Conservation (phyloP, 1,139 yeast species). For the Geotrichum klebahnii region DNA sequence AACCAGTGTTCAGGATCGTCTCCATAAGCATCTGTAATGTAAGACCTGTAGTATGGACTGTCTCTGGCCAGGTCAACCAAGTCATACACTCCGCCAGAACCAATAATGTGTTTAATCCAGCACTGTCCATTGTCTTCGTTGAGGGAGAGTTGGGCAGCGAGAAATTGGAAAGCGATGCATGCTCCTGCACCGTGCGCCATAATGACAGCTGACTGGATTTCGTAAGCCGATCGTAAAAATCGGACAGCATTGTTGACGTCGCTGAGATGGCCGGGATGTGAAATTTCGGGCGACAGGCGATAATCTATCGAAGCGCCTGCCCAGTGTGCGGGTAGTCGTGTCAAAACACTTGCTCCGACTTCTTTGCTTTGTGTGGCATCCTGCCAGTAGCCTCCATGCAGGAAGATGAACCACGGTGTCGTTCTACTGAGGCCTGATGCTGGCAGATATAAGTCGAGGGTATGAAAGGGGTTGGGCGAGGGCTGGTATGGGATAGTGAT, state of each 20-base stretch:
- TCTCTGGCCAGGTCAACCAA: slow-evolving; percentile 42
- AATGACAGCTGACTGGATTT: slow-evolving; percentile 40
- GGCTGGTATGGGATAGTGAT: slow-evolving; percentile 26
- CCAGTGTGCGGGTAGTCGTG: slow-evolving; percentile 25
- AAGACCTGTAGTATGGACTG: slow-evolving; percentile 44
- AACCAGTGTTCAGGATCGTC: slow-evolving; percentile 32
- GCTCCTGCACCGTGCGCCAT: slow-evolving; percentile 83
- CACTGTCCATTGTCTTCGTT: slow-evolving; percentile 6
- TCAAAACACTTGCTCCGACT: slow-evolving; percentile 48
- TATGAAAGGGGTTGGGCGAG: slow-evolving; percentile 28
- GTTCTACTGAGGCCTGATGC: slow-evolving; percentile 23
- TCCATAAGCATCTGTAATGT: slow-evolving; percentile 46
- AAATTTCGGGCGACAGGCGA: slow-evolving; percentile 58
- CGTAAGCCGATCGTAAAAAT: slow-evolving; percentile 29
- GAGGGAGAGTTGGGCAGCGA: slow-evolving; percentile 35
- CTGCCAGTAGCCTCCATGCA: slow-evolving; percentile 87
- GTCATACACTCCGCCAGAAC: slow-evolving; percentile 52
- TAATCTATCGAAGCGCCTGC: slow-evolving; percentile 52
- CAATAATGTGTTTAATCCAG: slow-evolving; percentile 30
- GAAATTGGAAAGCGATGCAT: slow-evolving; percentile 53
- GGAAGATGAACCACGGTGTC: slow-evolving; percentile 43
- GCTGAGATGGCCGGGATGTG: slow-evolving; percentile 59
- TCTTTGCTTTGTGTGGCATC: slow-evolving; percentile 57
- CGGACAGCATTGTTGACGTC: slow-evolving; percentile 52
- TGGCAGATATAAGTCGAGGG: slow-evolving; percentile 26